These are phyloP conservation scores for Cryptosporidium ryanae DNA, from an alignment of 169 alveolate species.

Conservation along the genomic window DNA sequence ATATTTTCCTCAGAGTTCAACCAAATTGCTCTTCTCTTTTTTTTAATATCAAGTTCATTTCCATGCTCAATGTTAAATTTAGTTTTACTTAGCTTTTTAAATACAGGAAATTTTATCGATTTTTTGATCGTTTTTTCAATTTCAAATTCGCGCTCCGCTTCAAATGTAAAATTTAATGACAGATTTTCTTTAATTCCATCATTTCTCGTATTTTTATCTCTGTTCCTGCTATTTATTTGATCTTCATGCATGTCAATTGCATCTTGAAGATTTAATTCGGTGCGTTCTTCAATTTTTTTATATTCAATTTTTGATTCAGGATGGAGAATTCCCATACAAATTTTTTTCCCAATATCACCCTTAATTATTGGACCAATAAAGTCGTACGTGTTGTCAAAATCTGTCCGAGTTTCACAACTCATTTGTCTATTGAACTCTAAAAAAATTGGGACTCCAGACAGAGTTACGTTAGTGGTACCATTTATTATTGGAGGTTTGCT, in stretches of 20 bases:
- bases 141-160: not conserved
- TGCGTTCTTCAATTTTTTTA: not conserved
- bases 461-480: not conserved
- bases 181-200: not conserved
- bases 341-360: constrained; percentile 27
- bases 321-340: constrained; percentile 53
- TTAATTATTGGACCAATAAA: constrained; percentile 55
- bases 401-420: not conserved
- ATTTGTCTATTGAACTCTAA: constrained; percentile 28
- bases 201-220: not conserved
- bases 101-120: constrained; percentile 20
- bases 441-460: constrained; percentile 38
- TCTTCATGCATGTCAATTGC: not conserved
- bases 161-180: not conserved
- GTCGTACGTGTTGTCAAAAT: constrained; percentile 6
- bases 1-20: not conserved
- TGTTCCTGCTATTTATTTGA: not conserved
- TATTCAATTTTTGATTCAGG: constrained; percentile 26
- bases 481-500: constrained; percentile 13
- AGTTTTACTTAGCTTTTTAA: not conserved
- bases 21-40: constrained; percentile 67
- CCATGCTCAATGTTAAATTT: not conserved
- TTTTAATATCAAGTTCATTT: not conserved
- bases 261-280: not conserved
- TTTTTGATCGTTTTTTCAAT: constrained; percentile 35